phyloP scores from a whole-genome alignment of 2,329 filamentous ascomycete genomes.

The Diaporthe australafricana region DNA sequence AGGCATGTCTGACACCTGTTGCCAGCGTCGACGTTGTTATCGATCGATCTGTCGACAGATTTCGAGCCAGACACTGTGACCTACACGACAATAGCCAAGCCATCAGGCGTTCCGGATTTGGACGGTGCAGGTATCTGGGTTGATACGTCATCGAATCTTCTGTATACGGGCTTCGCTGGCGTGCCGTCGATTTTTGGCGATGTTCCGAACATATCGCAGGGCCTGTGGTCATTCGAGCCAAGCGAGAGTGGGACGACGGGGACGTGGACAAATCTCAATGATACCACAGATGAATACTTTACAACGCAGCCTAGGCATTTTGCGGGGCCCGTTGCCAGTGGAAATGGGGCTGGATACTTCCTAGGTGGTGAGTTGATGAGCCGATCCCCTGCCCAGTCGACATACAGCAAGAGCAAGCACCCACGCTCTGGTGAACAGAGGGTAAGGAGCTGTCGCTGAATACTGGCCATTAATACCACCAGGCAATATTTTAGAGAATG shows the following conservation, averaged over 20 bases:
- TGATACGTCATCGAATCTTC: not conserved
- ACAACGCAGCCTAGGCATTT: not conserved
- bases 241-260: conserved; percentile 20
- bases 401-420: not conserved
- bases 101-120: conserved; percentile 21
- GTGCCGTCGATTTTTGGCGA: not conserved
- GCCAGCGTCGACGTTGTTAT: not conserved
- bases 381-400: not conserved
- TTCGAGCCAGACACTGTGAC: conserved; percentile 12
- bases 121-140: conserved; percentile 21
- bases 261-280: conserved; percentile 33
- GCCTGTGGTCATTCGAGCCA: conserved; percentile 33
- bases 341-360: conserved; percentile 31
- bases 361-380: conserved; percentile 15
- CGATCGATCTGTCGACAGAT: conserved; percentile 19
- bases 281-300: conserved; percentile 8
- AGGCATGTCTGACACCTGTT: not conserved
- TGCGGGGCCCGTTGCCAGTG: conserved; percentile 26
- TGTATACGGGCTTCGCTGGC: conserved; percentile 34
- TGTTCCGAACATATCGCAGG: not conserved
- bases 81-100: conserved; percentile 15
- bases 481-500: not conserved
- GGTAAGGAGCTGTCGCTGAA: not conserved
- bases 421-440: not conserved
- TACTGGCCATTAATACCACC: not conserved